phyloP scores from a whole-genome alignment of 768 basidiomycete species.

The Rhizopogon rudus region DNA sequence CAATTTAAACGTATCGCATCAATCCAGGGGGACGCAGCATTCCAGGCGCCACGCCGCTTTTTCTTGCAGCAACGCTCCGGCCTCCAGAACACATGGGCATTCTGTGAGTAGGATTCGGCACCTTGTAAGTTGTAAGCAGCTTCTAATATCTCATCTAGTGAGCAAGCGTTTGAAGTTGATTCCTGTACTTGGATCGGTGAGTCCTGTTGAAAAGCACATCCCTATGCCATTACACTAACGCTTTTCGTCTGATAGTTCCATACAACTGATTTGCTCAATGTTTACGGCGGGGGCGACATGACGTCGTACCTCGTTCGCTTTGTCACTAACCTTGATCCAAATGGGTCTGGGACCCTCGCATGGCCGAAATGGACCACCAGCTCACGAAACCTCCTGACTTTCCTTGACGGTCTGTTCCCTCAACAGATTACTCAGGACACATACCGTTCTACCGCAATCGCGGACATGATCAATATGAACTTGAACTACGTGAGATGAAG shows the following conservation, averaged over 20 bases:
- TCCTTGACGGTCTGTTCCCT: conserved; percentile 13
- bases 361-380: conserved; percentile 18
- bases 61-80: conserved; percentile 34
- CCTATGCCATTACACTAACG: too few relatives aligned
- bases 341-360: neutral
- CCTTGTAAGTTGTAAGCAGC: neutral
- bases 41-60: conserved; percentile 46
- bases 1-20: conserved; percentile 50
- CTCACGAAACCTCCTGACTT: conserved; percentile 13
- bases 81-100: conserved; percentile 36
- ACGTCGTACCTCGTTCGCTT: neutral
- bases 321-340: too few relatives aligned
- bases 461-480: conserved; percentile 2
- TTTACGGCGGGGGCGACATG: conserved; percentile 5
- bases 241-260: conserved; percentile 27
- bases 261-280: conserved; percentile 28
- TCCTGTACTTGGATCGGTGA: conserved; percentile 41
- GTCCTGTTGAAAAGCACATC: conserved; percentile 1
- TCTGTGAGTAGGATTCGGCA: conserved; percentile 4
- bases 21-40: conserved; percentile 44
- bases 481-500: conserved; percentile 7
- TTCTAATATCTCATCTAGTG: conserved; percentile 23
- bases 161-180: conserved; percentile 41
- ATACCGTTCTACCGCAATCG: conserved; percentile 13
- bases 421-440: conserved; percentile 14